Evolutionary conservation across 768 basidiomycete species (phyloP).

Genomic region (Xerocomus spinulosus): DNA sequence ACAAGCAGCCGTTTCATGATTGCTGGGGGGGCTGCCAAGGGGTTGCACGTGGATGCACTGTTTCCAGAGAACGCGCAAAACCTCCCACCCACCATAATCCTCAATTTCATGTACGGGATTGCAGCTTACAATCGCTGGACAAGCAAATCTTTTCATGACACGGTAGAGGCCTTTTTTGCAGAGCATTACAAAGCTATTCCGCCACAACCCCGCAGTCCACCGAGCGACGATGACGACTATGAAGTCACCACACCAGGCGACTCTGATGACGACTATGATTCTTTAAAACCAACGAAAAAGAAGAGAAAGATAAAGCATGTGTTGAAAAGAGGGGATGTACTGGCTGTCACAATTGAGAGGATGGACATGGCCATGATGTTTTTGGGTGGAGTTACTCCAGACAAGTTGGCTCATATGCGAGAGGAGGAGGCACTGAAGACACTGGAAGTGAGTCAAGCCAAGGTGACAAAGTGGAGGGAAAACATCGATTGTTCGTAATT

Average conservation of each 20-base stretch:
- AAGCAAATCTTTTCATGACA: neutral
- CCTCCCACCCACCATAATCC: neutral
- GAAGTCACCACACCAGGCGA: neutral
- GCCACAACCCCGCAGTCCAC: neutral
- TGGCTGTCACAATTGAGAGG: neutral
- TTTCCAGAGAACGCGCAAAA: neutral
- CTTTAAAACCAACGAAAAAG: neutral
- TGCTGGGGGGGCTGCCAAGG: too few relatives aligned
- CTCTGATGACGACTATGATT: neutral
- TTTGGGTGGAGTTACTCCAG: too few relatives aligned
- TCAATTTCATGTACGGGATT: neutral
- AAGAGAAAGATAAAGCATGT: neutral
- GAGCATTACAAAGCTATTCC: neutral
- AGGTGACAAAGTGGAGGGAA: too few relatives aligned
- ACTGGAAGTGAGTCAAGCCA: too few relatives aligned
- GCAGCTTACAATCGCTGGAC: neutral
- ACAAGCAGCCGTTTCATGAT: too few relatives aligned
- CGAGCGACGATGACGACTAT: neutral
- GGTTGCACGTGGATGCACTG: neutral
- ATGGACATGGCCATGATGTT: neutral
- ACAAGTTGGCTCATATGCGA: too few relatives aligned
- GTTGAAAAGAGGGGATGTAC: neutral
- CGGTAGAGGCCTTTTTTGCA: neutral
- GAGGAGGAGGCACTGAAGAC: too few relatives aligned
- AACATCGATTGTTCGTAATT: too few relatives aligned